Base-by-base conservation (phyloP, 768 basidiomycete species). In the Mycena rosella region DNA sequence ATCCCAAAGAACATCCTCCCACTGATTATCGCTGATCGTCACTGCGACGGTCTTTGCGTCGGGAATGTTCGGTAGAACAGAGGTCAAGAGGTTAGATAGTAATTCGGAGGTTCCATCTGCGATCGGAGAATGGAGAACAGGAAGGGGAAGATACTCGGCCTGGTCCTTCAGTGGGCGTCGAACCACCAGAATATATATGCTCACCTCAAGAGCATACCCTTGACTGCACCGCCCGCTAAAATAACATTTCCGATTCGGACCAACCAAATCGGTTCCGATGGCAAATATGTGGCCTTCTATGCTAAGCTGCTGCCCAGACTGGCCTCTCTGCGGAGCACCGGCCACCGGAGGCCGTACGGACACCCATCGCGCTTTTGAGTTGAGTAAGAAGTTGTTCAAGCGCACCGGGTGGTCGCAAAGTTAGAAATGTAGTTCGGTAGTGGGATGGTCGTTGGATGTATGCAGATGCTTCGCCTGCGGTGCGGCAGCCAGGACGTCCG, bases 191-290 rank as follows among this genome's bases (percentile, higher is more conserved):
- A 52, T 22, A 22, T 6, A 60, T 55, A 7, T 36, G 68, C 79
- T 65, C 65, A 92, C 93, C 88, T 95, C 93, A 29, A 95, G 81
- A 95, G 82, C 91, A 95, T 93, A n/a, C 93, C 93, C 73, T 89
- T 93, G 5, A 91, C 83, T 8, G 87, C 87, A 34, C 93, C 92
- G 24, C 92, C 92, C 24, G 91, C 87, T 22, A 93, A 81, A 47
- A 88, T 85, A 40, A 95, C 93, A 76, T 93, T 93, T 11, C 93
- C 93, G 36, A 89, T 88, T 18, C 93, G 85, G 11, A 95, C 90
- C 20, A 94, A 78, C 91, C 94, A 95, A n/a, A 75, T 95, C 93
- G 38, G 81, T 90, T 1, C 93, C 93, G 59, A 95, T 92, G 20
- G 87, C 78, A 74, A 89, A 94, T n/a, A 92, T 83, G 58, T 85